Conservation (phyloP, 345 rosid species). For the Streptanthus diversifolius region DNA sequence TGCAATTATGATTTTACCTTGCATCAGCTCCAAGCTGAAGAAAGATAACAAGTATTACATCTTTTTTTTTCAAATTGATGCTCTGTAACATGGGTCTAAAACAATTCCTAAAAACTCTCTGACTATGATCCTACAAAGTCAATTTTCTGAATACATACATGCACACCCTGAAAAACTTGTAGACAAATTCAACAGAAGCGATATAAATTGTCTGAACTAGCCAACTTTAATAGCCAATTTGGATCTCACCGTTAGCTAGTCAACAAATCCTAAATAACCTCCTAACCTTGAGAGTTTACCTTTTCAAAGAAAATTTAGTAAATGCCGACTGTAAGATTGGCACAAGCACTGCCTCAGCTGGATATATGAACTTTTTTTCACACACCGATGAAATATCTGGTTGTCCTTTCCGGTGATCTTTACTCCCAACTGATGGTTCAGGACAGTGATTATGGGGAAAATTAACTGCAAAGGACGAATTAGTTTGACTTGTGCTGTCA, state of each 20-base stretch:
- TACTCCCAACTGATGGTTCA: conserved; percentile 57
- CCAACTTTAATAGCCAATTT: background rate
- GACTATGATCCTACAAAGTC: conserved; percentile 12
- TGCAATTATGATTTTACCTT: conserved; percentile 47
- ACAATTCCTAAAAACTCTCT: conserved; percentile 6
- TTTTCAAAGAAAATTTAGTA: conserved; percentile 83
- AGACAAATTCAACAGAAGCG: conserved; percentile 5
- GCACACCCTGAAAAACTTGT: background rate
- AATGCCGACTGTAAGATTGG: conserved; percentile 78
- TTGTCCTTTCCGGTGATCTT: conserved; percentile 54
- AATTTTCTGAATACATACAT: conserved; percentile 12
- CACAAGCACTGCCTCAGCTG: conserved; percentile 88
- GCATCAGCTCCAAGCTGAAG: conserved; percentile 35
- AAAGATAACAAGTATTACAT: conserved; percentile 18
- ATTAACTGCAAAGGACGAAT: conserved; percentile 40
- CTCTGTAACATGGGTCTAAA: conserved; percentile 17
- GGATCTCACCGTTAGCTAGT: conserved; percentile 15
- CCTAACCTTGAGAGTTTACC: conserved; percentile 43
- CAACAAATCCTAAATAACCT: conserved; percentile 20
- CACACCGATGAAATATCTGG: conserved; percentile 37
- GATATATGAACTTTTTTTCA: conserved; percentile 77
- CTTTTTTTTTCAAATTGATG: conserved; percentile 10
- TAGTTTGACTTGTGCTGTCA: conserved; percentile 44
- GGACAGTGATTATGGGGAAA: conserved; percentile 53
- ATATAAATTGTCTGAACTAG: background rate